These are phyloP conservation scores for Flueggea neowawraea DNA, from an alignment of 441 rosid genomes.

Conservation along the genomic window DNA sequence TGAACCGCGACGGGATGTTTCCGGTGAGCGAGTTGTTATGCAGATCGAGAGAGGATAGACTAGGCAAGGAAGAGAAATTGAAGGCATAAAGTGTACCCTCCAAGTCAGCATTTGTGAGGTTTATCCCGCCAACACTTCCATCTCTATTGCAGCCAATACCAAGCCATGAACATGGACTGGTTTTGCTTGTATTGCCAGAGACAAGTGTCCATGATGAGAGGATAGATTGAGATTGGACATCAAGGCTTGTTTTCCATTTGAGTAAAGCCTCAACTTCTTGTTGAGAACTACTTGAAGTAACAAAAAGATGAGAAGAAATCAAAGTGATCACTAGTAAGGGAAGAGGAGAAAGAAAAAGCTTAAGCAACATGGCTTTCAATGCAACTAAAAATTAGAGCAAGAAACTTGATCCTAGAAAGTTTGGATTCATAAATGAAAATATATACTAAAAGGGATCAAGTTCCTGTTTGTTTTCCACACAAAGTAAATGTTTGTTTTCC, in stretches of 20 bases:
- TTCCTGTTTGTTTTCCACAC: no score
- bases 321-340: not conserved
- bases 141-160: constrained; percentile 25
- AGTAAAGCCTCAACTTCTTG: constrained; percentile 31
- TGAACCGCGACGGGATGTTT: constrained; percentile 10
- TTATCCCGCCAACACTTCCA: constrained; percentile 19
- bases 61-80: constrained; percentile 20
- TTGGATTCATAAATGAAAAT: not conserved
- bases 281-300: constrained; percentile 15
- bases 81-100: constrained; percentile 19
- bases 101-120: constrained; percentile 13
- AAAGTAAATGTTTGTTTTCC: no score
- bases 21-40: constrained; percentile 9
- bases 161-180: constrained; percentile 18
- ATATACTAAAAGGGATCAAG: not conserved
- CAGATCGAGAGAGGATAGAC: constrained; percentile 27
- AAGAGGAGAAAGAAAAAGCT: not conserved
- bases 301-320: not conserved
- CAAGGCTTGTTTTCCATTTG: constrained; percentile 43
- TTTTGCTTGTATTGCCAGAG: not conserved
- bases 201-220: constrained; percentile 40
- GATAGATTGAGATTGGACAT: constrained; percentile 23
- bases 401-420: not conserved
- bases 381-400: not conserved
- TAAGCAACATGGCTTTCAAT: constrained; percentile 3